Conservation (phyloP, 2,329 filamentous ascomycete genomes). For the Aspergillus chevalieri region DNA sequence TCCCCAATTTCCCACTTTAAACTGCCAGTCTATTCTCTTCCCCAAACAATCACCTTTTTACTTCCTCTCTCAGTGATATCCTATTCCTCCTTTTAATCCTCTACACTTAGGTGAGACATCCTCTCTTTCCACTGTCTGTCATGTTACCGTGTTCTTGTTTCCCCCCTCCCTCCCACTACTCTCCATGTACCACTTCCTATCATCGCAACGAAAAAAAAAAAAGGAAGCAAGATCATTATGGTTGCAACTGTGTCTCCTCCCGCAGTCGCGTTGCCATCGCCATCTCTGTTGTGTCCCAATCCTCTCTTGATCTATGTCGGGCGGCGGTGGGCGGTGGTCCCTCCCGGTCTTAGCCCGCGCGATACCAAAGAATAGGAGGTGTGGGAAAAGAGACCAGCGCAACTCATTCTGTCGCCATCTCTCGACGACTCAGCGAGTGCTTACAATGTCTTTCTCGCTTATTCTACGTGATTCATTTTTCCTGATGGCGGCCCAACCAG, state of each 20-base stretch:
- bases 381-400: background rate
- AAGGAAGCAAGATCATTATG: background rate
- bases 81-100: conserved; percentile 1
- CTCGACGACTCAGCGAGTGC: background rate
- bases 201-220: background rate
- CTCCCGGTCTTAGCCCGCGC: background rate
- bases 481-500: background rate
- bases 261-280: background rate
- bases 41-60: conserved; percentile 1
- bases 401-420: background rate
- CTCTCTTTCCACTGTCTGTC: conserved; percentile 1
- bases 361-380: background rate
- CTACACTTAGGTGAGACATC: conserved; percentile 4
- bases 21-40: conserved; percentile 3
- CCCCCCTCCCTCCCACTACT: conserved; percentile 7
- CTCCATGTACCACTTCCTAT: conserved; percentile 5
- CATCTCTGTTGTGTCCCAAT: background rate
- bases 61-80: conserved; percentile 1
- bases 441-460: background rate
- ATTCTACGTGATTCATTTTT: background rate
- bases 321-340: conserved; percentile 1
- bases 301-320: background rate
- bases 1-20: conserved; percentile 1
- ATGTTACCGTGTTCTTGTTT: background rate
- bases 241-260: background rate